Conservation (phyloP, 495 filamentous ascomycete species). For the Thozetella sp. region DNA sequence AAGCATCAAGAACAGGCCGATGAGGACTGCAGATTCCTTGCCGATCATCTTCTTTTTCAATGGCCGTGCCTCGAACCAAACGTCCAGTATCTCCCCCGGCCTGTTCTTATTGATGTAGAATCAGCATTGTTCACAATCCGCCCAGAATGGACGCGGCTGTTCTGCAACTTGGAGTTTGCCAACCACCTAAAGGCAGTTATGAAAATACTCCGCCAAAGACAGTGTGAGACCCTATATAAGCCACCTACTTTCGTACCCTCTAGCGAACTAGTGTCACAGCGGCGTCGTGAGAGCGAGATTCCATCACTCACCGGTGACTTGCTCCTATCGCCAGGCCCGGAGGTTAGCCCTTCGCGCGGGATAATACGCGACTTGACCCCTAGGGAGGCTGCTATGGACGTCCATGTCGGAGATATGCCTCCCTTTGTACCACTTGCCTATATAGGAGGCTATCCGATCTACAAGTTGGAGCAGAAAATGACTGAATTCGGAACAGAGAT, state of each 20-base stretch:
- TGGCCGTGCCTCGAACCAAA: slow-evolving; percentile 32
- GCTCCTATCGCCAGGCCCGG: not conserved
- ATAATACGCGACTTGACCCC: not conserved
- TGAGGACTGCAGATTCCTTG: slow-evolving; percentile 23
- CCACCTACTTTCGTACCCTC: not conserved
- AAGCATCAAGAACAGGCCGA: slow-evolving; percentile 24
- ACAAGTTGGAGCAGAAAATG: not conserved
- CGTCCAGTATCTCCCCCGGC: slow-evolving; percentile 7
- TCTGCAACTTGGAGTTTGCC: slow-evolving; percentile 44
- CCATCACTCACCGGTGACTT: slow-evolving; percentile 13
- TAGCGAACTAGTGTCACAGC: slow-evolving; percentile 11
- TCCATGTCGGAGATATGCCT: not conserved
- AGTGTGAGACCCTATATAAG: not conserved
- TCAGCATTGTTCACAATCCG: slow-evolving; percentile 35
- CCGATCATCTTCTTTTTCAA: slow-evolving; percentile 22
- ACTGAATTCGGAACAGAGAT: too few species aligned
- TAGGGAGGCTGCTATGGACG: not conserved
- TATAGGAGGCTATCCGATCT: not conserved
- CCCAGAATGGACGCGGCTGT: slow-evolving; percentile 50
- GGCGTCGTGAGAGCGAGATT: slow-evolving; percentile 15
- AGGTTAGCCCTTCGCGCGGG: too few species aligned
- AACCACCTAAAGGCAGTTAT: slow-evolving; percentile 42
- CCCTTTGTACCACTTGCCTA: not conserved
- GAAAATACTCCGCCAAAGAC: slow-evolving; percentile 24
- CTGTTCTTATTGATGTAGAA: slow-evolving; percentile 24